Evolutionary conservation across 805 yeast genomes (phyloP).

Genomic region (Clavispora vitiphila): DNA sequence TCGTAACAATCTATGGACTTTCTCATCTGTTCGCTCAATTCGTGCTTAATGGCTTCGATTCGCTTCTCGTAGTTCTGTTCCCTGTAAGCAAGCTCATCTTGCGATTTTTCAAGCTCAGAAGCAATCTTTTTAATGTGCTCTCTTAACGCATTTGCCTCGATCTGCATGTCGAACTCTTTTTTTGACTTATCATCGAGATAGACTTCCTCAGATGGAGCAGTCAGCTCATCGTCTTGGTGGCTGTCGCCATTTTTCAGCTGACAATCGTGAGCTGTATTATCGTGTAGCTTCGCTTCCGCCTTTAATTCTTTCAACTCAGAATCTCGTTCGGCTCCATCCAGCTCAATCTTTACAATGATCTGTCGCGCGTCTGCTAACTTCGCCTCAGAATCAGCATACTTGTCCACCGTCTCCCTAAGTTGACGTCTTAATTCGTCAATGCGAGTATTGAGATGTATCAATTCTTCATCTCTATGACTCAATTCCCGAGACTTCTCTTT

Average conservation of each 20-base stretch:
- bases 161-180: not conserved
- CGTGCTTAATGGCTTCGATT: constrained; percentile 19
- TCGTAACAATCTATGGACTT: constrained; percentile 25
- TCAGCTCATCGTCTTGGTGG: not conserved
- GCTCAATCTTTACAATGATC: not conserved
- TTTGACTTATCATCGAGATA: not conserved
- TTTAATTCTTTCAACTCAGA: not conserved
- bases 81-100: constrained; percentile 11
- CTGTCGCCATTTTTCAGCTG: no score
- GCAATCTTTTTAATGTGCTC: constrained; percentile 18
- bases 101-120: constrained; percentile 14
- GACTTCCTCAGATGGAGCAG: not conserved
- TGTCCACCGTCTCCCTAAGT: not conserved
- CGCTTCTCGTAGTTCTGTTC: constrained; percentile 20
- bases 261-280: not conserved
- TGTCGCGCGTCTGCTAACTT: not conserved
- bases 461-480: not conserved
- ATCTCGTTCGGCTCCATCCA: not conserved
- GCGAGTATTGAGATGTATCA: not conserved
- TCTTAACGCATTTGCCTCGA: constrained; percentile 10
- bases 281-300: not conserved
- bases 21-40: constrained; percentile 22
- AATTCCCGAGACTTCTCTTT: constrained; percentile 5
- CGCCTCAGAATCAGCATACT: not conserved
- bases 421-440: not conserved